Base-by-base conservation (phyloP, 2,329 filamentous ascomycete genomes). In the Lasiodiplodia sp. region DNA sequence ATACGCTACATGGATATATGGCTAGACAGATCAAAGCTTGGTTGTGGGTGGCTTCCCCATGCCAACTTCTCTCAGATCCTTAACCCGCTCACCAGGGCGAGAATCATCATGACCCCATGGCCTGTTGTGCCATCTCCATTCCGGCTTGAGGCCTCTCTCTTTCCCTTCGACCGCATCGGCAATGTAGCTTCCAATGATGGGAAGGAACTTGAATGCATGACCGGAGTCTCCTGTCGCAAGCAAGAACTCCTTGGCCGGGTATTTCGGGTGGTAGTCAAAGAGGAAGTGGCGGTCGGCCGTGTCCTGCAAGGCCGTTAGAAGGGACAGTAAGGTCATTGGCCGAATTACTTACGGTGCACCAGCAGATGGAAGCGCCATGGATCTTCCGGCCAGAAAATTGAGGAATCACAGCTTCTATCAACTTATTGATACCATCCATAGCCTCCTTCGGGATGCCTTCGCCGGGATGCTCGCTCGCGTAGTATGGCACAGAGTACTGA, bases 401-500 rank as follows among this genome's bases (percentile, higher is more conserved):
- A 0, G 84, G 84, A 1, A 86, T 74, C 67, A 81, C 81, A 4
- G 79, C 76, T 31, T 77, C 72, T 0, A 84, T 62, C 60, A 85
- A 82, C 0, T 57, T 66, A 3, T 74, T 66, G 67, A 81, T 71
- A 2, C 76, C 75, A 1, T 69, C 66, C 14, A 74, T 56, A 0
- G 78, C 75, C 63, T 77, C 71, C 23, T 69, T 56, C 2, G 79
- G 77, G 8, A 81, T 71, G 3, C 69, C 69, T 0, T 68, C 67
- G 25, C 58, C 67, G 2, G 67, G 67, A 51, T 68, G 67, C 51
- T 68, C 67, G 40, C 67, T 68, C 25, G 67, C 67, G 23, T 68
- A 68, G 51, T 60, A 57, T n/a, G 67, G 67, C 11, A 68, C 21
- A 6, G 67, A 68, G n/a, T 49, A 64, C 51, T 40, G 38, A 16